phyloP scores from a whole-genome alignment of 2,329 filamentous ascomycete species.

The Colletotrichum endophyticum region DNA sequence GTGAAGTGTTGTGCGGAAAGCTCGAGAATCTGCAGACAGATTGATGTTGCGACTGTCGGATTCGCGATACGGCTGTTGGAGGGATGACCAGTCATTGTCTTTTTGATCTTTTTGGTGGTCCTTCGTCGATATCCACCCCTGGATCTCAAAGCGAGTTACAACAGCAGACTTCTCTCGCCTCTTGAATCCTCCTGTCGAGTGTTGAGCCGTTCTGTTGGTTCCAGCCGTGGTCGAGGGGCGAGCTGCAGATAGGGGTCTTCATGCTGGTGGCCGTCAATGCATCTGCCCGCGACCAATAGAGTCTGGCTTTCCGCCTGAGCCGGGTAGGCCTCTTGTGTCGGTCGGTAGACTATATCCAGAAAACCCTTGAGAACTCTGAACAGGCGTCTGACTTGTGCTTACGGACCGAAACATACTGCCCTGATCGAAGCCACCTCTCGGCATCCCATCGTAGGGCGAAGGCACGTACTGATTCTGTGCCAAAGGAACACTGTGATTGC shows the following conservation, averaged over 20 bases:
- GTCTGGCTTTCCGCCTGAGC: conserved; percentile 13
- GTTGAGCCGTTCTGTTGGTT: background rate
- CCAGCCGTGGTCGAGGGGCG: background rate
- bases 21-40: background rate
- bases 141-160: background rate
- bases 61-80: background rate
- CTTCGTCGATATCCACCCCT: background rate
- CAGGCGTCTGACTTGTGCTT: conserved; percentile 32
- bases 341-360: conserved; percentile 34
- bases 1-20: background rate
- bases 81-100: background rate
- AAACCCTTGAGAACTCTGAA: conserved; percentile 35
- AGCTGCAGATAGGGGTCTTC: background rate
- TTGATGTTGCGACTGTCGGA: background rate
- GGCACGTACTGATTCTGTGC: conserved; percentile 37
- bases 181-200: background rate
- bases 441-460: conserved; percentile 36
- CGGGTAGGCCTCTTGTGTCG: conserved; percentile 34
- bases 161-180: background rate
- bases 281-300: conserved; percentile 9
- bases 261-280: background rate
- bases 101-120: background rate
- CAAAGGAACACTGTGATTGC: conserved; percentile 35
- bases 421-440: conserved; percentile 36
- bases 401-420: conserved; percentile 36